Evolutionary conservation across 345 rosid species (phyloP).

Genomic region (Aquilaria malaccensis): DNA sequence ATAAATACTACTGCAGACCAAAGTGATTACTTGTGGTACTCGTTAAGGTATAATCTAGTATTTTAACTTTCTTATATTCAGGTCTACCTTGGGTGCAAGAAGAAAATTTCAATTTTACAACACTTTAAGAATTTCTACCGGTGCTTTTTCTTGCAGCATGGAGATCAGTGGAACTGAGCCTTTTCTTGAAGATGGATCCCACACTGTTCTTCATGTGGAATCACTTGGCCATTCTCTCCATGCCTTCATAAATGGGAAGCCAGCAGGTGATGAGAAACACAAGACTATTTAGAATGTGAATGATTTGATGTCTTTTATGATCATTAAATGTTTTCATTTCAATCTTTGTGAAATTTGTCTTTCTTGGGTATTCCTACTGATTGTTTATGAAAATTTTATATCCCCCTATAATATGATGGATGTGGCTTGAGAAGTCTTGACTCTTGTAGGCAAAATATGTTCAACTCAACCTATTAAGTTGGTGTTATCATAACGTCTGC

Average conservation of each 20-base stretch:
- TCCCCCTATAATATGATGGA: background rate
- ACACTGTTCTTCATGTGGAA: constrained; percentile 61
- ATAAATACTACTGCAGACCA: constrained; percentile 79
- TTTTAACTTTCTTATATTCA: too few species aligned
- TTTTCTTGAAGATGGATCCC: constrained; percentile 62
- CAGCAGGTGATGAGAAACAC: constrained; percentile 42
- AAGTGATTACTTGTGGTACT: constrained; percentile 94
- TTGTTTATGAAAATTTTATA: background rate
- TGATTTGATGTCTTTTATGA: background rate
- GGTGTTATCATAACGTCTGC: too few species aligned
- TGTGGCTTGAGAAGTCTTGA: too few species aligned
- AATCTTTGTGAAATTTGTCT: too few species aligned
- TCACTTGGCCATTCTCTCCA: constrained; percentile 86
- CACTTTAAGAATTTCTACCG: background rate
- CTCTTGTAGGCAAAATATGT: too few species aligned
- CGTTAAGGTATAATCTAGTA: constrained; percentile 46
- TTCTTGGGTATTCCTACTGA: too few species aligned
- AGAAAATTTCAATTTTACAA: constrained; percentile 2
- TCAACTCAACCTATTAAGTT: too few species aligned
- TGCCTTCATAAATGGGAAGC: constrained; percentile 74
- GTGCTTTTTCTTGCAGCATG: constrained; percentile 30
- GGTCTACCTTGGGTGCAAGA: too few species aligned
- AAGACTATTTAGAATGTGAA: background rate
- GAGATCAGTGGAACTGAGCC: constrained; percentile 41
- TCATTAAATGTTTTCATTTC: background rate